Evolutionary conservation across 108 stramenopile genomes (phyloP).

Genomic region (Cyclotella sp.): DNA sequence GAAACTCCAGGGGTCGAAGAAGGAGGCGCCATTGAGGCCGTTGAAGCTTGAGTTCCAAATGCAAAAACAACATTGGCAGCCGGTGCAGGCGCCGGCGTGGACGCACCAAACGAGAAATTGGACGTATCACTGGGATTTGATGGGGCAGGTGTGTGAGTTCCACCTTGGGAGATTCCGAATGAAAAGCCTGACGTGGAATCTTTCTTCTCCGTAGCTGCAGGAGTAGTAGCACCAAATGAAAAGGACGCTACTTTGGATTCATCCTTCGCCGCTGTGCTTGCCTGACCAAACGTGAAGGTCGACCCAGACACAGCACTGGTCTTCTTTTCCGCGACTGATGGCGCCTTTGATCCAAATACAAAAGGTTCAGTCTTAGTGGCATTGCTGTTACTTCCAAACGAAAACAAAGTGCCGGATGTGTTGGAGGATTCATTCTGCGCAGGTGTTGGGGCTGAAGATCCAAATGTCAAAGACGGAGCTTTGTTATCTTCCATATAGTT

Average conservation of each 20-base stretch:
- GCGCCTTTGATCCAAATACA: slow-evolving; percentile 3
- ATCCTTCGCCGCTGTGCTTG: background rate
- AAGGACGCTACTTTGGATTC: background rate
- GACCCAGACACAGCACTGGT: background rate
- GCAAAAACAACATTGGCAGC: background rate
- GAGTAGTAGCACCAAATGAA: background rate
- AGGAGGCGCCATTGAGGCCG: background rate
- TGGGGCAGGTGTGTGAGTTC: slow-evolving; percentile 6
- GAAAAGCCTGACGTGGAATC: slow-evolving; percentile 1
- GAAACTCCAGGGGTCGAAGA: slow-evolving; percentile 7
- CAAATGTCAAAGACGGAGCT: too few species aligned
- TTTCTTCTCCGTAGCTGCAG: background rate
- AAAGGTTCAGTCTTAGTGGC: background rate
- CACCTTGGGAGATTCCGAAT: background rate
- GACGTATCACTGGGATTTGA: slow-evolving; percentile 1
- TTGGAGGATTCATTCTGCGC: too few species aligned
- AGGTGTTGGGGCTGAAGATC: too few species aligned
- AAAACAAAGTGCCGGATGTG: too few species aligned
- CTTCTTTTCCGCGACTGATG: background rate
- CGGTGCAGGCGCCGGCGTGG: background rate
- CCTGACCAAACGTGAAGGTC: background rate
- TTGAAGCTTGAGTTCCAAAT: background rate
- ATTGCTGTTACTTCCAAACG: too few species aligned
- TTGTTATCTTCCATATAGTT: too few species aligned
- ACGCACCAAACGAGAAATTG: slow-evolving; percentile 7